A percentile compares a stretch with the other conserved stretches of the same genome.
Conservation (phyloP, 192 early-diverging fungal species). For the Gaertneriomyces sp. region DNA sequence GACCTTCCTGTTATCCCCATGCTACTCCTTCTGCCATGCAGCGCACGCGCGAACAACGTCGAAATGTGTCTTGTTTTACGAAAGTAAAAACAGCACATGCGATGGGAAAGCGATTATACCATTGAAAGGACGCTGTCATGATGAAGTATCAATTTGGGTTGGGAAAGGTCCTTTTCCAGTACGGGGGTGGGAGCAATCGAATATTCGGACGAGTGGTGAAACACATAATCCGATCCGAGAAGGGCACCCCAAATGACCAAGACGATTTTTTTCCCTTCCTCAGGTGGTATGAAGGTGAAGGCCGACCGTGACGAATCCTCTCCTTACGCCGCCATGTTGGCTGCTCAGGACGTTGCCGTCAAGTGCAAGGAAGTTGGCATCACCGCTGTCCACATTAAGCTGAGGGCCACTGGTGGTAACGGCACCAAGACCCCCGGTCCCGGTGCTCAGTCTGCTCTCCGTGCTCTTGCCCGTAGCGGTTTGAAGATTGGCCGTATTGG, state of each 20-base stretch:
- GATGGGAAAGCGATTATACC: too few species aligned
- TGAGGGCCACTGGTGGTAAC: conserved; percentile 99
- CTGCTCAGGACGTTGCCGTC: conserved; percentile 95
- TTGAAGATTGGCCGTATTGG: conserved; percentile 99
- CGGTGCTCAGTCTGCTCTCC: conserved; percentile 96
- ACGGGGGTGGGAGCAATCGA: not conserved
- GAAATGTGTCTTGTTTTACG: too few species aligned
- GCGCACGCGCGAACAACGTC: too few species aligned
- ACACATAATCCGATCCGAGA: conserved; percentile 54
- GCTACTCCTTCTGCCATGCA: too few species aligned
- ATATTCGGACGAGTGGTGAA: conserved; percentile 47
- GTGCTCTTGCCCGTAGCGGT: conserved; percentile 97
- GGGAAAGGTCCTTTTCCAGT: not conserved
- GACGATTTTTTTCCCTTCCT: conserved; percentile 13
- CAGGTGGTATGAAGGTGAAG: conserved; percentile 99
- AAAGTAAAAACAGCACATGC: too few species aligned
- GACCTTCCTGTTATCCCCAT: too few species aligned
- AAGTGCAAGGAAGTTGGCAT: conserved; percentile 99
- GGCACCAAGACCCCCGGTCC: conserved; percentile 97
- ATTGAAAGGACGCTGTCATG: too few species aligned
- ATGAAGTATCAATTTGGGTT: too few species aligned
- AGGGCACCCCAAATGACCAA: conserved; percentile 3
- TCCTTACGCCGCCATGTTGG: conserved; percentile 99
- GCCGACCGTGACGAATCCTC: conserved; percentile 99
- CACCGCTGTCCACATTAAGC: conserved; percentile 99